Base-by-base conservation (phyloP, 345 rosid genomes). In the Camelina laxa region DNA sequence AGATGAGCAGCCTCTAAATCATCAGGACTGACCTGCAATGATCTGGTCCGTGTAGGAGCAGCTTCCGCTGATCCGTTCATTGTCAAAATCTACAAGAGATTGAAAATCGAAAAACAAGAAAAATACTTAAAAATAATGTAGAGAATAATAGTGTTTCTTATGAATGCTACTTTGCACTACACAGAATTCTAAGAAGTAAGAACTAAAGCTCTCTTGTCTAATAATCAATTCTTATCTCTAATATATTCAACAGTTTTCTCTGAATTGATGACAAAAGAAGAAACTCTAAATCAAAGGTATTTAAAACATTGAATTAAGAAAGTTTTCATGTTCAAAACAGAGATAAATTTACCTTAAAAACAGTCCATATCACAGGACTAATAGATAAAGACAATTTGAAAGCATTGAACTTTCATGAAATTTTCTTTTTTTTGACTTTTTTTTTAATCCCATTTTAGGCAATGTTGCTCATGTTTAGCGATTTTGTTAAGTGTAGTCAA, bases 1-100 rank as follows among this genome's bases (percentile, higher is more conserved):
- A 13, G 53, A 24, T 55, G 74, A 77, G 55, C 81, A 61, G 78
- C 55, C 73, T 79, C 87, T 33, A 81, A 51, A 75, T 80, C 81
- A 73, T 59, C 49, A 58, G 75, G 69, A 73, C 74, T 73, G 4
- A 58, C 62, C 54, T 72, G 61, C 30, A 73, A 33, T 12, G 68
- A 62, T 9, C 39, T 63, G 19, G 78, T 41, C 42, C 73, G 24
- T 39, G 19, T 39, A 62, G 56, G 11, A 27, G 42, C 16, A 27
- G 44, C 20, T 65, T 65, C 57, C 3, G 36, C 16, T 67, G 67
- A 14, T 48, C 44, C 65, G 55, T 36, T 63, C 80, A 76, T 69
- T 9, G 50, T 50, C 41, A 31, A 54, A 54, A 54, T 61, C 75
- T 63, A 30, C 30, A 70, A 56, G 20, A 61, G 7, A 12, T 0